phyloP scores from a whole-genome alignment of 2,329 filamentous ascomycete genomes.

The Sclerotinia trifoliorum region DNA sequence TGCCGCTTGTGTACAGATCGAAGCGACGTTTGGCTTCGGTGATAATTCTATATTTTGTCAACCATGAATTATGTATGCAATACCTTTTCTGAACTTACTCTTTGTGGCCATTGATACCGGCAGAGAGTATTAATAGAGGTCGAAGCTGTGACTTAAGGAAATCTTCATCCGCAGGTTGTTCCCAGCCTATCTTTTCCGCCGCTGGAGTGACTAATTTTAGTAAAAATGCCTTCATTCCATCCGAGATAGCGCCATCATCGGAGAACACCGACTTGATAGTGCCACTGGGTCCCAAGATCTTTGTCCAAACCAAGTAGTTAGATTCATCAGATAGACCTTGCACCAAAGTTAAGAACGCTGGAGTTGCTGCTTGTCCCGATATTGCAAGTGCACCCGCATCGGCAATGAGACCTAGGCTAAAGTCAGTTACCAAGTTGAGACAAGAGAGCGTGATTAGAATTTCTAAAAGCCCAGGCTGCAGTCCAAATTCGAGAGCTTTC shows the following conservation, averaged over 20 bases:
- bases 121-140: slow-evolving; percentile 73
- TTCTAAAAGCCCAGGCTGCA: not conserved
- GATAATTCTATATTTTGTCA: slow-evolving; percentile 52
- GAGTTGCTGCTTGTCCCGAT: slow-evolving; percentile 78
- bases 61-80: not conserved
- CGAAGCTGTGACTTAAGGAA: slow-evolving; percentile 81
- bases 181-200: slow-evolving; percentile 80
- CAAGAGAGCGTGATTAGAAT: not conserved
- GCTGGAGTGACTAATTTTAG: slow-evolving; percentile 74
- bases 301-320: slow-evolving; percentile 86
- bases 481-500: not conserved
- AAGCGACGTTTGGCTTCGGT: slow-evolving; percentile 77
- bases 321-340: slow-evolving; percentile 80
- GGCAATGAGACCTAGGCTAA: slow-evolving; percentile 59
- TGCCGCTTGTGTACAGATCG: slow-evolving; percentile 68
- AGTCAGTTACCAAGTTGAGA: not conserved
- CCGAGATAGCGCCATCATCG: slow-evolving; percentile 68
- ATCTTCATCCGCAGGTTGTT: slow-evolving; percentile 73
- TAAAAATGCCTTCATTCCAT: slow-evolving; percentile 74
- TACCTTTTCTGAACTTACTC: slow-evolving; percentile 51
- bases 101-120: slow-evolving; percentile 74
- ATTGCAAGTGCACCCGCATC: slow-evolving; percentile 88
- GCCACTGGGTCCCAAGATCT: slow-evolving; percentile 73
- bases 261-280: slow-evolving; percentile 83
- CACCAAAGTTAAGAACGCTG: slow-evolving; percentile 78